Conservation (phyloP, 2,329 filamentous ascomycete species). For the Mycosphaerella sp. region DNA sequence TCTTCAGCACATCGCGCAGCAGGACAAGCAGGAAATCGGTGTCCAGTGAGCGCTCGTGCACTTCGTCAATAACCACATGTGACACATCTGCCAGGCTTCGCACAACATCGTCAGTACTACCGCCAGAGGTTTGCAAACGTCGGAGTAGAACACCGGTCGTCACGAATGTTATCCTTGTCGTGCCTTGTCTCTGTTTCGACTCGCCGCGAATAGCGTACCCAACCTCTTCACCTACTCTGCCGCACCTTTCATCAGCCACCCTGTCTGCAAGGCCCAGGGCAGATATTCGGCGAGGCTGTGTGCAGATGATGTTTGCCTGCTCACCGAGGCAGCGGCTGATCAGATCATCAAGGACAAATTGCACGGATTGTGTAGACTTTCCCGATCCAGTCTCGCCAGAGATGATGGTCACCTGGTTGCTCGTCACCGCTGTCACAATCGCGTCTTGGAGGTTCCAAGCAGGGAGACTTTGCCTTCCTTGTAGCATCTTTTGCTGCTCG, state of each 20-base stretch:
- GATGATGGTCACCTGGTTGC: conserved; percentile 87
- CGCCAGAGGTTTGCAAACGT: conserved; percentile 83
- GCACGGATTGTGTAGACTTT: conserved; percentile 94
- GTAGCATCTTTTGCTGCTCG: conserved; percentile 68
- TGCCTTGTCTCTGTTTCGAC: conserved; percentile 61
- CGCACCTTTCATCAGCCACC: conserved; percentile 86
- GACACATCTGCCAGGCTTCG: conserved; percentile 82
- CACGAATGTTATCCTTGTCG: conserved; percentile 89
- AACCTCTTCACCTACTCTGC: conserved; percentile 74
- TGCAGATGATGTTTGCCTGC: conserved; percentile 85
- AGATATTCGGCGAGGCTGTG: conserved; percentile 89
- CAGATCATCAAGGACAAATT: conserved; percentile 89
- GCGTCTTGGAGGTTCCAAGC: conserved; percentile 78
- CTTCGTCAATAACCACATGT: conserved; percentile 92
- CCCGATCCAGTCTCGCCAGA: conserved; percentile 95
- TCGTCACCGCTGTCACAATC: conserved; percentile 68
- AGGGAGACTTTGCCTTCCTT: conserved; percentile 66
- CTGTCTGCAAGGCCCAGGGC: conserved; percentile 89
- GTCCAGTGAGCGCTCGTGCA: conserved; percentile 90
- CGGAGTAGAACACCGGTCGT: conserved; percentile 90
- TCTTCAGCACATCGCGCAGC: conserved; percentile 70
- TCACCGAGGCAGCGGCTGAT: conserved; percentile 69
- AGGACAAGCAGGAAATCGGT: conserved; percentile 90
- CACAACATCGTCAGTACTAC: conserved; percentile 70
- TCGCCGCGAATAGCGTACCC: conserved; percentile 91